Evolutionary conservation across 106 monocot genomes (phyloP).

Genomic region (Chionographis japonica): DNA sequence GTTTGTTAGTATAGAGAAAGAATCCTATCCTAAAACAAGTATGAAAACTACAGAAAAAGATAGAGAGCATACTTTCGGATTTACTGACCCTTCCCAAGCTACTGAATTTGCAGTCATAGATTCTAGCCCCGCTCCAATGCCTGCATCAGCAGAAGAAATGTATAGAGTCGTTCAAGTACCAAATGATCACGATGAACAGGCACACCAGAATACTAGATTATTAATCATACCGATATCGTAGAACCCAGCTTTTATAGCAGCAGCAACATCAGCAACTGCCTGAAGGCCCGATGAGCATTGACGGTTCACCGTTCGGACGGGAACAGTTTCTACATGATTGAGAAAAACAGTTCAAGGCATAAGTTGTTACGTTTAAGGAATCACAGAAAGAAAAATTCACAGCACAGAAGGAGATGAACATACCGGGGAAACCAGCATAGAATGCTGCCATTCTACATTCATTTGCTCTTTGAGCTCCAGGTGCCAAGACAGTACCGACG

Average conservation of each 20-base stretch:
- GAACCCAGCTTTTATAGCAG: constrained; percentile 93
- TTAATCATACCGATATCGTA: constrained; percentile 79
- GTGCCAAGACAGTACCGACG: constrained; percentile 23
- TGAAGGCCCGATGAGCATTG: constrained; percentile 98
- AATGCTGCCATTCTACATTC: constrained; percentile 28
- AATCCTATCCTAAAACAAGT: not conserved
- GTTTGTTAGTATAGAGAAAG: not conserved
- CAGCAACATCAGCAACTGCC: constrained; percentile 96
- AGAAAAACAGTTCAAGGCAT: not conserved
- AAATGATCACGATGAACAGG: not conserved
- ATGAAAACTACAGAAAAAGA: not conserved
- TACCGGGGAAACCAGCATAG: constrained; percentile 34
- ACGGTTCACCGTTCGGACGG: constrained; percentile 85
- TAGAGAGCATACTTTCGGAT: constrained; percentile 66
- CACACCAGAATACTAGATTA: not conserved
- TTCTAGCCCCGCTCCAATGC: constrained; percentile 93
- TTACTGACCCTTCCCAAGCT: constrained; percentile 82
- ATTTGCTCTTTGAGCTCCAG: constrained; percentile 21
- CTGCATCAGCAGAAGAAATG: constrained; percentile 23
- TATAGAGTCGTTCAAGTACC: not conserved
- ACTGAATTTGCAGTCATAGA: constrained; percentile 66
- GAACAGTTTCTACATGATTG: constrained; percentile 66
- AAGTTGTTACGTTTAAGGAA: not conserved
- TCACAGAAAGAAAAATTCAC: not conserved
- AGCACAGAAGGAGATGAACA: not conserved